Base-by-base conservation (phyloP, 1,139 yeast genomes). In the Candida smagusa region DNA sequence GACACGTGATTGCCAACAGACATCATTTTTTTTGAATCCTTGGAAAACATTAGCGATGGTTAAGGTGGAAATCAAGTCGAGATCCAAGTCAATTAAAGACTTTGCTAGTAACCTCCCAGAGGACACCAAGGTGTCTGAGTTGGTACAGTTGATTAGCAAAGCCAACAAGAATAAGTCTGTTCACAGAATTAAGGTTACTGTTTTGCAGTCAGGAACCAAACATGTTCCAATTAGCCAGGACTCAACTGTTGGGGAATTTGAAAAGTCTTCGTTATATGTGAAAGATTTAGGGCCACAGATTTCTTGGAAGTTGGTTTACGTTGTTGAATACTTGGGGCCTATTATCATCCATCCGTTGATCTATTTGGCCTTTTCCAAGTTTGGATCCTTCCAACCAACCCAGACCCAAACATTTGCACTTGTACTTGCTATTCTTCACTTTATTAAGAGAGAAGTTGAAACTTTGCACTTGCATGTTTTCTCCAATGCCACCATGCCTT, bases 221-320 rank as follows among this genome's bases (percentile, higher is more conserved):
- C 68, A 65, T 24, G 52, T 58, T 19, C 66, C 73, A 3, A 58
- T 70, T 42, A 61, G 58, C 34, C 34, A 53, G 9, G 52, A 27
- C 6, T 12, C 9, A 3, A 27, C 13, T n/a, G 13, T 27, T 6
- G 12, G 16, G 16, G 16, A 12, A 8, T 9, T 30, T 12, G 25
- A 12, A 9, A 12, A 27, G 12, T 9, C 26, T 56, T 58, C 59
- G 8, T 63, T 74, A 16, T 76, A 63, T 45, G 86, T 83, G 41
- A 89, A 90, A 59, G 97, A 90, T 54, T 72, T 92, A 46, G 98
- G 97, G 13, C 94, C 95, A 1, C 98, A 92, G 64, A 78, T 92
- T 44, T 81, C 84, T 3, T 92, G 97, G 97, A 76, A 86, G 62
- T 76, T 90, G 6, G 97, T 92, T 22, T 92, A 81, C 56, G 53